Percentiles rank a stretch among this genome's conserved stretches.
Conservation (phyloP, 1,284 basidiomycete genomes). For the Lignosus rhinocerotis region DNA sequence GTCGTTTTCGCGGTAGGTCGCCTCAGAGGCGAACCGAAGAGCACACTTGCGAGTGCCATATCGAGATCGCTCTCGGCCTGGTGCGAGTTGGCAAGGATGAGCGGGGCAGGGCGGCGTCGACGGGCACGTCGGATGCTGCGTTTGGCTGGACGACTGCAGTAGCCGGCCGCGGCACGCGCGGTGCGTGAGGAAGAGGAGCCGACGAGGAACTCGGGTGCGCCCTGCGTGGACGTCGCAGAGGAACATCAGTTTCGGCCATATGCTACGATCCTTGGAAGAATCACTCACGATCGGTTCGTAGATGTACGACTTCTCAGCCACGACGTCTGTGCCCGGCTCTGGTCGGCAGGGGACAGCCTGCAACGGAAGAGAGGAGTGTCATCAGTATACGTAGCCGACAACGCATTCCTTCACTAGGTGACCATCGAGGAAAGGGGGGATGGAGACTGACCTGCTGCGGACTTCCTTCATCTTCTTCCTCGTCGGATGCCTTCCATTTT, state of each 20-base stretch:
- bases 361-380: background rate
- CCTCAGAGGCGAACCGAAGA: conserved; percentile 1
- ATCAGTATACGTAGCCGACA: conserved; percentile 4
- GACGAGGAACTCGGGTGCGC: conserved; percentile 27
- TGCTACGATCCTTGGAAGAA: background rate
- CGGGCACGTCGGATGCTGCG: conserved; percentile 6
- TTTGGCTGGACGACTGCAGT: conserved; percentile 11
- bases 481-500: conserved; percentile 23
- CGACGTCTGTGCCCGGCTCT: background rate
- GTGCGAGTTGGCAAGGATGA: conserved; percentile 20
- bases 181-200: conserved; percentile 25
- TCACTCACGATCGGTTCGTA: conserved; percentile 25
- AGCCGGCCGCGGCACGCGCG: conserved; percentile 21
- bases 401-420: too few species aligned
- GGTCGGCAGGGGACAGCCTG: background rate
- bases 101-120: conserved; percentile 17
- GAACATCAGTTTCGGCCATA: background rate
- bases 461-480: conserved; percentile 13
- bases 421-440: background rate
- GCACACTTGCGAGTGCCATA: conserved; percentile 3
- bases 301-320: conserved; percentile 18
- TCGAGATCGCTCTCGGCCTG: conserved; percentile 2
- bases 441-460: conserved; percentile 11
- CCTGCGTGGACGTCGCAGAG: conserved; percentile 11
- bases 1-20: background rate